Conservation (phyloP, 2,329 filamentous ascomycete species). For the Chaetomium strumarium region DNA sequence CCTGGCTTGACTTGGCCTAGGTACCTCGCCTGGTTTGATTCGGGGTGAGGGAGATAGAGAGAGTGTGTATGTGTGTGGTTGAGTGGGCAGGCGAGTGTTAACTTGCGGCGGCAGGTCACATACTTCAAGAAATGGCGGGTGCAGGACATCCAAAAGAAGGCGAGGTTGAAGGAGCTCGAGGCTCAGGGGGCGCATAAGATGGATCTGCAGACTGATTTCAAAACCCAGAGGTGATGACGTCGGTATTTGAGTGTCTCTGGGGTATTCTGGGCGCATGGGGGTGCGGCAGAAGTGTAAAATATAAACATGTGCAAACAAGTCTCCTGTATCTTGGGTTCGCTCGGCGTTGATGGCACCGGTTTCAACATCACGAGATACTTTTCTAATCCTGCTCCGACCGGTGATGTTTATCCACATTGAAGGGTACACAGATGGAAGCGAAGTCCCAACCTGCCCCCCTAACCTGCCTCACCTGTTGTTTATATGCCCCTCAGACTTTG, state of each 20-base stretch:
- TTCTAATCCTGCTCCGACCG: no score
- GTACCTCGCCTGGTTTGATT: no score
- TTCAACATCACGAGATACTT: no score
- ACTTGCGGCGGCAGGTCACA: slow-evolving; percentile 57
- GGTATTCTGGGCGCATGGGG: neutral
- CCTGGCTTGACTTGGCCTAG: neutral
- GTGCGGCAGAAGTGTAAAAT: neutral
- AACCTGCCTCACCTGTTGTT: no score
- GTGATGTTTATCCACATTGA: no score
- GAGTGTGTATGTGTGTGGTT: slow-evolving; percentile 7
- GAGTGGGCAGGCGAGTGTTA: no score
- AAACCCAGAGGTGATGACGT: slow-evolving; percentile 13
- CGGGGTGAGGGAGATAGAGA: no score
- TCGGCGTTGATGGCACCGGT: no score
- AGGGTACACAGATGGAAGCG: no score
- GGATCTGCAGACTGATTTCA: slow-evolving; percentile 30
- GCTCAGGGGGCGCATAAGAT: slow-evolving; percentile 65
- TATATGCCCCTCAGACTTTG: no score
- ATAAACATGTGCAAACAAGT: neutral
- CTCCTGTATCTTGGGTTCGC: neutral
- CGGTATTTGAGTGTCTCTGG: neutral
- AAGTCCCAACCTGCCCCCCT: no score
- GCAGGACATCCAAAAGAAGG: slow-evolving; percentile 81
- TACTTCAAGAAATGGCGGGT: slow-evolving; percentile 98
- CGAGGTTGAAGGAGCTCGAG: slow-evolving; percentile 68